Evolutionary conservation across 805 yeast genomes (phyloP).

Genomic region (Candida orba): DNA sequence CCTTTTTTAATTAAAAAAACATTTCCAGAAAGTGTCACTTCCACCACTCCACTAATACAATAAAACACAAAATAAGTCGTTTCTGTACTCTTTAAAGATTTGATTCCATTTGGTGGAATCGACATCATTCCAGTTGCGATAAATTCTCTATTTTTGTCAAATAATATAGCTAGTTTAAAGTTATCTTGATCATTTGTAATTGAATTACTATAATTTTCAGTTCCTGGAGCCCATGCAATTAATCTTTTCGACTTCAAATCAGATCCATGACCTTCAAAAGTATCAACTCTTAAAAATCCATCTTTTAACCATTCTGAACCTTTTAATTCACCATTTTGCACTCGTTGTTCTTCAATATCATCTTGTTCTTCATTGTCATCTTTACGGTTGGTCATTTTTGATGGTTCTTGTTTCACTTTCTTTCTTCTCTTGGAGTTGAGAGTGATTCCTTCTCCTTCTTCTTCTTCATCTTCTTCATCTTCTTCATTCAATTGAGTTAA

Average conservation of each 20-base stretch:
- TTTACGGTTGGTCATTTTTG: neutral
- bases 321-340: slow-evolving; percentile 24
- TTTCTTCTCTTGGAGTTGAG: neutral
- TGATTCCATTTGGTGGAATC: slow-evolving; percentile 54
- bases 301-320: slow-evolving; percentile 49
- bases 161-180: slow-evolving; percentile 57
- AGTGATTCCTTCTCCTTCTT: slow-evolving; percentile 11
- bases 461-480: slow-evolving; percentile 18
- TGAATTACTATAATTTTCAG: slow-evolving; percentile 38
- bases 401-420: neutral
- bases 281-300: slow-evolving; percentile 37
- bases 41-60: slow-evolving; percentile 63
- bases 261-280: slow-evolving; percentile 43
- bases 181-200: slow-evolving; percentile 39
- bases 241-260: slow-evolving; percentile 36
- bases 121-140: slow-evolving; percentile 71
- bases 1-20: slow-evolving; percentile 61
- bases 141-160: slow-evolving; percentile 52
- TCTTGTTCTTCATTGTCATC: slow-evolving; percentile 10
- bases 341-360: slow-evolving; percentile 15
- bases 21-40: slow-evolving; percentile 54
- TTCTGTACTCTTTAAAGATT: slow-evolving; percentile 53
- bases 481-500: slow-evolving; percentile 1
- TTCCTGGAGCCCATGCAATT: slow-evolving; percentile 62
- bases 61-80: slow-evolving; percentile 64